Evolutionary conservation across 306 rosid genomes (phyloP), one percentile per base, ranked within the genome.

Genomic region (Rosa chinensis): DNA sequence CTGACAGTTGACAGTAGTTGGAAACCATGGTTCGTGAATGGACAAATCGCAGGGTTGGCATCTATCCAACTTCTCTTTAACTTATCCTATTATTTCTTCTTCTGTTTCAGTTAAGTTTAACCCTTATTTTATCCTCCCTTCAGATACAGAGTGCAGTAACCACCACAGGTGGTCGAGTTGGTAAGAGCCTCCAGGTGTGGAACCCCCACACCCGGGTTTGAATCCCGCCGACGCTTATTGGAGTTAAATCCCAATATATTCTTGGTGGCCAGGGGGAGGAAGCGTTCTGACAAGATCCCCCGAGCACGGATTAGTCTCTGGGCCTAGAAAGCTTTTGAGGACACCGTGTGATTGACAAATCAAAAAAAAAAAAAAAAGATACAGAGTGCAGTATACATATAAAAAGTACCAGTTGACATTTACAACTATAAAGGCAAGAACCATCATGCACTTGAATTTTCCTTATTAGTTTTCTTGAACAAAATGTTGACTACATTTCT

Each of bases 21-120:
- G 93, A 79, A 39, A 56, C 85, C 91, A 66, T 87, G 89, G 91
- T 85, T 87, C 72, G 88, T 85, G 8, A 84, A 83, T 0, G 94
- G 90, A 68, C 91, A 89, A 78, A 83, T 86, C 11, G 89, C 91
- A 10, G 91, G 93, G 90, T 88, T 74, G 4, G 40, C 23, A 3
- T 44, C 53, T 10, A 21, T 43, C 55, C 39, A 21, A 17, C 69
- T 40, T 9, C 5, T 20, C 49, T 8, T 67, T 67, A 3, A 67
- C 28, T 0, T 9, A 18, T 8, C 18, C 14, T 39, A 39, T 4
- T 37, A 10, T 53, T 37, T 66, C 25, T 39, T 55, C n/a, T 39
- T n/a, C 20, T 5, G 5, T 73, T 53, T 6, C 9, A 32, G 47
- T 39, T 39, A 43, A 73, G 45, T 50, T 73, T 11, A 37, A 16